Percentiles rank a stretch among this genome's conserved stretches.
Conservation (phyloP, 805 yeast genomes). For the Yarrowia sp. region DNA sequence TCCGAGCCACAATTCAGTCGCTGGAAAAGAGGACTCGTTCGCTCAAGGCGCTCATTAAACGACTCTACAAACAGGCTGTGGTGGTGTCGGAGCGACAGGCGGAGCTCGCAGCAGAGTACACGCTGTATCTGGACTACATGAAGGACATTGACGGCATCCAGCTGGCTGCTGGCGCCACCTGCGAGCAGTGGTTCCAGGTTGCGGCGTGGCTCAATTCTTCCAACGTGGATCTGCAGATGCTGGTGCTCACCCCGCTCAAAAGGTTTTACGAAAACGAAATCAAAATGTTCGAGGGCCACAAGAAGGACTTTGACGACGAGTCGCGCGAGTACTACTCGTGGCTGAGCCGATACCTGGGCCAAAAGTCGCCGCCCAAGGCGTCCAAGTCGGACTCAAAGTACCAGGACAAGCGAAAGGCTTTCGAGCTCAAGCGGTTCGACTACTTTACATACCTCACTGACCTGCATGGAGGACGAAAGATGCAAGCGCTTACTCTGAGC, state of each 20-base stretch:
- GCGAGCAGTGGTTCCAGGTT: conserved; percentile 31
- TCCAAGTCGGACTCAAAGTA: conserved; percentile 42
- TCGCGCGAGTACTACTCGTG: conserved; percentile 45
- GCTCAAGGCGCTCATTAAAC: conserved; percentile 39
- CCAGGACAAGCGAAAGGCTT: conserved; percentile 40
- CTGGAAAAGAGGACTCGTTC: conserved; percentile 40
- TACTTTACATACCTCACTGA: conserved; percentile 43
- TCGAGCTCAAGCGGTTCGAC: conserved; percentile 44
- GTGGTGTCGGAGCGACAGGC: conserved; percentile 37
- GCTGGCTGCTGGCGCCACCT: conserved; percentile 37
- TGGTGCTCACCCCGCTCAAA: conserved; percentile 41
- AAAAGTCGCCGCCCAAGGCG: conserved; percentile 36
- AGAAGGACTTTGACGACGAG: conserved; percentile 46
- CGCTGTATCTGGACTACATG: conserved; percentile 37
- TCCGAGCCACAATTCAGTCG: conserved; percentile 41
- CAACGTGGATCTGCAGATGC: conserved; percentile 35
- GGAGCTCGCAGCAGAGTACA: conserved; percentile 38
- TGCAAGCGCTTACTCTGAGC: conserved; percentile 40
- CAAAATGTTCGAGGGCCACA: conserved; percentile 41
- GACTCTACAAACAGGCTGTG: conserved; percentile 39
- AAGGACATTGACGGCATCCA: conserved; percentile 36
- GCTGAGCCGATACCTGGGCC: conserved; percentile 43
- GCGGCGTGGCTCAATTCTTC: conserved; percentile 27
- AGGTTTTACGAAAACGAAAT: conserved; percentile 43
- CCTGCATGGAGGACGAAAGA: conserved; percentile 44